Base-by-base conservation (phyloP, 805 yeast species). In the Candida fluviatilis region DNA sequence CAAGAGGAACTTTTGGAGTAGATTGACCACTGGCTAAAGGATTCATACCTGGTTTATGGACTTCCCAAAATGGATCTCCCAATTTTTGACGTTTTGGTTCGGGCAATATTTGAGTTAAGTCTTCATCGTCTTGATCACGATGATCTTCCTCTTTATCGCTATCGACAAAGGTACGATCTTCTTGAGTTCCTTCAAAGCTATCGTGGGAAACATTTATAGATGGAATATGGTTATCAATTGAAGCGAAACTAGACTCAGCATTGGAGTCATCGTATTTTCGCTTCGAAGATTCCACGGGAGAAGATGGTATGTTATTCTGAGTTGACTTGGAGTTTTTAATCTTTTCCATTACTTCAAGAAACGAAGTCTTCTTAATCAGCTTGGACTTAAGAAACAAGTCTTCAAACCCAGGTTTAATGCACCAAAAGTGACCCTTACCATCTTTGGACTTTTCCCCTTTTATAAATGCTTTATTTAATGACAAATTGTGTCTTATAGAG, bases 391-490 rank as follows among this genome's bases (percentile, higher is more conserved):
- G 71, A 51, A 91, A 91, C 56, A 82, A 84, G 49, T 78, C 76
- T 58, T 90, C 96, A 53, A 71, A 77, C 4, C 95, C 96, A n/a
- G 76, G 68, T 44, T 82, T 85, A 36, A 91, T 84, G 50, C 83
- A 79, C 99, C 99, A 91, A 60, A 83, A 91, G 64, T 90, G 96
- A 23, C 93, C 93, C 57, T 85, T 85, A 5, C 91, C 89, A 63
- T 84, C 95, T 49, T 84, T 83, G 10, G 96, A 90, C 58, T 90
- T 84, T 48, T 86, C 95, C 16, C 93, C 82, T 62, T 91, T 91
- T 35, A 84, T 73, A 56, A 91, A 91, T 0, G 97, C 96, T 56
- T 93, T 93, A 62, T 91, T 93, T 50, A 91, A 72, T 10, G 96
- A 88, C 21, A 91, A 68, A 49, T 93, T 91, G 62, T 91, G 99